These are phyloP conservation scores for Neurospora sp. DNA, from an alignment of 495 filamentous ascomycete genomes.

Conservation along the genomic window DNA sequence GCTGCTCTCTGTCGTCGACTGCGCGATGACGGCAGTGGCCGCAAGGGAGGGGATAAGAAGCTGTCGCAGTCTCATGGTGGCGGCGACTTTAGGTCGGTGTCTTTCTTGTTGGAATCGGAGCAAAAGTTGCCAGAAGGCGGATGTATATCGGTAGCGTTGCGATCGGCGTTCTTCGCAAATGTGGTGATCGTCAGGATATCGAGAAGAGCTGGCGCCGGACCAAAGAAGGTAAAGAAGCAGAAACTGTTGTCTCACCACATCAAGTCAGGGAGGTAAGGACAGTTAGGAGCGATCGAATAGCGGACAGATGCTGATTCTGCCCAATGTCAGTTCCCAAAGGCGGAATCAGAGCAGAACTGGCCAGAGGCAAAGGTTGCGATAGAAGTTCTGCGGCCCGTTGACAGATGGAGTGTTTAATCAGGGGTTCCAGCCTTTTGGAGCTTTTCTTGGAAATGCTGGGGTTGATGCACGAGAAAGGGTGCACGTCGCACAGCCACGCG, in stretches of 20 bases:
- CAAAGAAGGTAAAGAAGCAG: not conserved
- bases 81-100: not conserved
- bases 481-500: slow-evolving; percentile 13
- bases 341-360: slow-evolving; percentile 5
- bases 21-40: slow-evolving; percentile 23
- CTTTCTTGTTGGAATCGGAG: not conserved
- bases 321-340: not conserved
- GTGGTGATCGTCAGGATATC: not conserved
- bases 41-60: slow-evolving; percentile 37
- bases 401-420: not conserved
- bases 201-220: not conserved
- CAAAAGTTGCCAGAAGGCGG: not conserved
- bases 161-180: not conserved
- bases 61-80: slow-evolving; percentile 34
- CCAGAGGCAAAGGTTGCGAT: slow-evolving; percentile 1
- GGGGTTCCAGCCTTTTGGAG: slow-evolving; percentile 1
- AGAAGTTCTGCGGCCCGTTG: not conserved
- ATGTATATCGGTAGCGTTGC: not conserved
- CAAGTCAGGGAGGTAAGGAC: not conserved
- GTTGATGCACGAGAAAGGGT: slow-evolving; percentile 17
- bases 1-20: slow-evolving; percentile 6
- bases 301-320: not conserved
- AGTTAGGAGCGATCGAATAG: not conserved
- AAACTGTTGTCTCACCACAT: not conserved
- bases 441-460: slow-evolving; percentile 8